phyloP scores from a whole-genome alignment of 2,329 filamentous ascomycete genomes.

The Fonsecaea multimorphosa region DNA sequence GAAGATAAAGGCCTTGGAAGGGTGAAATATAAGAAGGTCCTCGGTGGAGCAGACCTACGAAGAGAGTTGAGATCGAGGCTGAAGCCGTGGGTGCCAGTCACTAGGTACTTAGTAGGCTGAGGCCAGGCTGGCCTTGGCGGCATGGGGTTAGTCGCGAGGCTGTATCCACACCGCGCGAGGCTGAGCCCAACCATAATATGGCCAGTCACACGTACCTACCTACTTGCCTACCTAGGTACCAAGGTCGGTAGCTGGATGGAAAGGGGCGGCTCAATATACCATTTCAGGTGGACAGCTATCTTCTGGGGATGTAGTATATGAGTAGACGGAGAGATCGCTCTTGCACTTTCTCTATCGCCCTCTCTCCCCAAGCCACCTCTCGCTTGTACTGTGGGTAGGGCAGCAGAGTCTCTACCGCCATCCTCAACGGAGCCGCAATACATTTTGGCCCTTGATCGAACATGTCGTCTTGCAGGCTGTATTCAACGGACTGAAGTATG shows the following conservation, averaged over 20 bases:
- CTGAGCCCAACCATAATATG: background rate
- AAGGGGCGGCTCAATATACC: background rate
- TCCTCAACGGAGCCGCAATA: slow-evolving; percentile 39
- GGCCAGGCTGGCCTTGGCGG: slow-evolving; percentile 31
- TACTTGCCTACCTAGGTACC: too few species aligned
- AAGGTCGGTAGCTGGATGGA: background rate
- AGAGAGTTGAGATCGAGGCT: background rate
- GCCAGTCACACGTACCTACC: too few species aligned
- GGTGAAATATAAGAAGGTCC: background rate
- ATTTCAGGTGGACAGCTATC: background rate
- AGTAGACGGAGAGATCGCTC: slow-evolving; percentile 27
- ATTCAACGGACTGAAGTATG: slow-evolving; percentile 48
- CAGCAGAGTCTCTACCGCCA: slow-evolving; percentile 39
- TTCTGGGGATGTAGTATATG: slow-evolving; percentile 16
- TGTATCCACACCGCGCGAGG: background rate
- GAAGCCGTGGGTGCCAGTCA: too few species aligned
- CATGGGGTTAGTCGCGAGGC: background rate
- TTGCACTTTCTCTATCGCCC: slow-evolving; percentile 24
- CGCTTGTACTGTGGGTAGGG: slow-evolving; percentile 10
- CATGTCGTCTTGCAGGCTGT: slow-evolving; percentile 41
- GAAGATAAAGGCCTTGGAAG: background rate
- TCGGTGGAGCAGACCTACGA: background rate
- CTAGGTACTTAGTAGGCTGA: background rate
- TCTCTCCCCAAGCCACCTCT: slow-evolving; percentile 29
- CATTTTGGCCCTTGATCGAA: slow-evolving; percentile 29